Base-by-base conservation (phyloP, 1,139 yeast genomes). In the Pichia inconspicua region DNA sequence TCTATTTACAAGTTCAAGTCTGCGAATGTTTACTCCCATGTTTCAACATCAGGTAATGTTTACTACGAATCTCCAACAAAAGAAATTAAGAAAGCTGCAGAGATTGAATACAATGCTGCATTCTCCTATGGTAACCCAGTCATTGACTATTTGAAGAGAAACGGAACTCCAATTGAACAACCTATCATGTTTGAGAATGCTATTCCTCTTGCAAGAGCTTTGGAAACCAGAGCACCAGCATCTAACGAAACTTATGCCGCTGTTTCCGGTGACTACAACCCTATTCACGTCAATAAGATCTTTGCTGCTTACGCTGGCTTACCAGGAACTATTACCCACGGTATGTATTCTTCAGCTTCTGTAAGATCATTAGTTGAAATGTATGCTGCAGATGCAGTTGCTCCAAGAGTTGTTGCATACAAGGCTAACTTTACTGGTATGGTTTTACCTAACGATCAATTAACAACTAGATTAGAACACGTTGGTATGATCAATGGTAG, bases 401-500 rank as follows among this genome's bases (percentile, higher is more conserved):
- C 96, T 50, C 78, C 92, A 48, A 86, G 98, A 73, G 97, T 94
- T 50, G 82, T 96, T 67, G 97, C 96, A 42, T 92, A 84, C 79
- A 82, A 80, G 68, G 89, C 96, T 67, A 77, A 77, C 62, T 92
- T 92, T 65, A 89, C 85, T 51, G 97, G 96, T 60, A 92, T 92
- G 99, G 97, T 92, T 48, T 77, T 92, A 62, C 99, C 99, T 59
- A 92, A 90, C 67, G 96, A 94, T 64, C 82, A 78, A 53, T 78
- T 92, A 63, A 82, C 84, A 60, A 90, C 97, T 43, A 82, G 83
- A 58, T 78, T 92, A 64, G 96, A 90, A 71, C 98, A 94, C 63
- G 79, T 87, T 68, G 98, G 98, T 73, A 92, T 92, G 99, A 88
- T 92, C 64, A 92, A 90, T 64, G 99, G 99, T 66, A 88, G 98